These are phyloP conservation scores for Quercus alba DNA, from an alignment of 306 rosid genomes.

Conservation along the genomic window DNA sequence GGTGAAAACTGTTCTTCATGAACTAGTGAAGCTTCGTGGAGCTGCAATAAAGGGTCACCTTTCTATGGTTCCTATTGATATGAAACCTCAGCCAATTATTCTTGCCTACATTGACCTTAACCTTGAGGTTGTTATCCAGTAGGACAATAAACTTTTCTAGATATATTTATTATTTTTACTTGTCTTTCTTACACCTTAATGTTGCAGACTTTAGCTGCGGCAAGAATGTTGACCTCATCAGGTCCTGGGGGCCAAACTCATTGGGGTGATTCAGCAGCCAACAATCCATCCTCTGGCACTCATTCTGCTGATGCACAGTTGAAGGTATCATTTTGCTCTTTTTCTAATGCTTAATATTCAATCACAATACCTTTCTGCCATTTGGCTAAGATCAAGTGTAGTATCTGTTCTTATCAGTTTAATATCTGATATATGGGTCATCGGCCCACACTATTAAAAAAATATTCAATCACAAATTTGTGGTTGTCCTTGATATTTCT, in stretches of 20 bases:
- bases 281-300: slow-evolving; percentile 83
- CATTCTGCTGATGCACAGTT: slow-evolving; percentile 92
- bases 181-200: neutral
- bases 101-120: slow-evolving; percentile 98
- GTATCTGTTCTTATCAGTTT: too few species aligned
- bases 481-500: neutral
- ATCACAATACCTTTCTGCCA: too few species aligned
- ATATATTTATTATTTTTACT: neutral
- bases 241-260: slow-evolving; percentile 96
- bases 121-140: slow-evolving; percentile 68
- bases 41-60: slow-evolving; percentile 98
- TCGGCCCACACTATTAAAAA: too few species aligned
- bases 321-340: slow-evolving; percentile 49
- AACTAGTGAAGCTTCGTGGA: slow-evolving; percentile 99
- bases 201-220: slow-evolving; percentile 91
- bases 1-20: slow-evolving; percentile 98
- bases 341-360: neutral
- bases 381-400: too few species aligned
- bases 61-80: slow-evolving; percentile 98
- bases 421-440: too few species aligned
- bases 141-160: neutral
- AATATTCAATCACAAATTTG: neutral
- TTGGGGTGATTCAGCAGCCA: slow-evolving; percentile 89
- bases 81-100: slow-evolving; percentile 96
- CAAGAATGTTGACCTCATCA: slow-evolving; percentile 97